Percentiles rank a stretch among this genome's conserved stretches.
These are phyloP conservation scores for Venturiaceae sp. DNA, from an alignment of 2,329 filamentous ascomycete species.

Conservation along the genomic window DNA sequence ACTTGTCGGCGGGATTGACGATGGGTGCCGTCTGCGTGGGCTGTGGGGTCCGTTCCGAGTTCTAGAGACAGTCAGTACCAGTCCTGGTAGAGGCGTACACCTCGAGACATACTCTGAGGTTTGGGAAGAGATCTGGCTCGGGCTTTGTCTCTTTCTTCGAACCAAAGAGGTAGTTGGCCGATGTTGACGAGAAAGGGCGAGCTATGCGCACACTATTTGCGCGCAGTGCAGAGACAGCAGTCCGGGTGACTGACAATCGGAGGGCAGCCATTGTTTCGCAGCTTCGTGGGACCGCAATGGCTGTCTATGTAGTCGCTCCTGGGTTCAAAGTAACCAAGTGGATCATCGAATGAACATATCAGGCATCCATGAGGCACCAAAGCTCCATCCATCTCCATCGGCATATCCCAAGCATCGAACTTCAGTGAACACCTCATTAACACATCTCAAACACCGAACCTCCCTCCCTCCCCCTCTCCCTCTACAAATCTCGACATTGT, in stretches of 20 bases:
- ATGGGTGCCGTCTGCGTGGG: constrained; percentile 63
- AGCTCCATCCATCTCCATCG: no score
- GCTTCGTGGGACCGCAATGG: not conserved
- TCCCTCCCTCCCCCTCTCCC: not conserved
- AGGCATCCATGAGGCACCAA: no score
- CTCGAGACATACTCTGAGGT: constrained; percentile 4
- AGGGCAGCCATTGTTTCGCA: constrained; percentile 27
- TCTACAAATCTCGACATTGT: not conserved
- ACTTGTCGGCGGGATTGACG: constrained; percentile 90
- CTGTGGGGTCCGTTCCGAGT: constrained; percentile 29
- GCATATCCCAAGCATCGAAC: no score
- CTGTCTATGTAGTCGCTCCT: no score
- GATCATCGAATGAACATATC: no score
- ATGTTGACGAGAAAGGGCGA: not conserved
- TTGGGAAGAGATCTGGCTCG: not conserved
- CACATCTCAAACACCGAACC: not conserved
- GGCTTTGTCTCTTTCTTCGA: not conserved
- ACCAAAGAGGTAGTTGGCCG: constrained; percentile 9
- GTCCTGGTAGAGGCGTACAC: not conserved
- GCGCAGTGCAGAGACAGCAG: constrained; percentile 25
- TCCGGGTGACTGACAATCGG: constrained; percentile 27
- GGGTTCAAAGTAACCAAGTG: no score
- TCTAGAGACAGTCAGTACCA: constrained; percentile 34
- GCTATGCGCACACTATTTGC: constrained; percentile 1
- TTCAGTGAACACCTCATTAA: no score